Evolutionary conservation across 2,329 filamentous ascomycete species (phyloP), one percentile per base, ranked within the genome.

Genomic region (Talaromyces sp.): DNA sequence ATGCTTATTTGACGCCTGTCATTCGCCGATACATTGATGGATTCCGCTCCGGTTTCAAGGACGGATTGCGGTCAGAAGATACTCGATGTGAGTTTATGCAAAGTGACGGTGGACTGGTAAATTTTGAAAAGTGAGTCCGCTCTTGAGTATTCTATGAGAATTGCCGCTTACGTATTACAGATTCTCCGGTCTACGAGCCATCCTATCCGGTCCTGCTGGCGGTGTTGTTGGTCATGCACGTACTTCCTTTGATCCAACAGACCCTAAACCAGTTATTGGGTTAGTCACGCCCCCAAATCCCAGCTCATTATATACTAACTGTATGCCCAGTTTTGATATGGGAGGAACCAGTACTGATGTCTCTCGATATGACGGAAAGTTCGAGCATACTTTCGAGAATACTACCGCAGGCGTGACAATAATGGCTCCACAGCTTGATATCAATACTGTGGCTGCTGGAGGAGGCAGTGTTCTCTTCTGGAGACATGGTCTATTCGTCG

Each of bases 201-300:
- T 96, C 57, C 71, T 96, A 6, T 95, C 89, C 1, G 91, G 91
- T 0, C 91, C 91, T 1, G 91, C 91, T n/a, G 91, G 91, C 36
- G 91, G 91, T 52, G 91, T 96, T 0, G 91, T 96, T 0, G 91
- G 91, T 2, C 95, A 94, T 70, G 91, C 91, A n/a, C 83, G 91
- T 28, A 96, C 91, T 0, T 92, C 87, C 0, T 96, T 93, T 68
- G 91, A 96, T 64, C 80, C 86, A 0, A 78, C 88, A 59, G 93
- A 89, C 1, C 88, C 84, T 66, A 89, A 84, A 1, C 90, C 91
- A 0, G 88, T 96, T 10, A 58, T 58, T 37, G 56, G 56, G 40
- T 56, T 31, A 28, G 53, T 50, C 10, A 35, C n/a, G 8, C 8
- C 10, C 4, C 4, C 19, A 8, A 33, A n/a, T 3, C 17, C 8